A percentile compares a stretch with the other conserved stretches of the same genome.
Evolutionary conservation across 73 alveolate species (phyloP).

Genomic region (Strombidium stylifer): DNA sequence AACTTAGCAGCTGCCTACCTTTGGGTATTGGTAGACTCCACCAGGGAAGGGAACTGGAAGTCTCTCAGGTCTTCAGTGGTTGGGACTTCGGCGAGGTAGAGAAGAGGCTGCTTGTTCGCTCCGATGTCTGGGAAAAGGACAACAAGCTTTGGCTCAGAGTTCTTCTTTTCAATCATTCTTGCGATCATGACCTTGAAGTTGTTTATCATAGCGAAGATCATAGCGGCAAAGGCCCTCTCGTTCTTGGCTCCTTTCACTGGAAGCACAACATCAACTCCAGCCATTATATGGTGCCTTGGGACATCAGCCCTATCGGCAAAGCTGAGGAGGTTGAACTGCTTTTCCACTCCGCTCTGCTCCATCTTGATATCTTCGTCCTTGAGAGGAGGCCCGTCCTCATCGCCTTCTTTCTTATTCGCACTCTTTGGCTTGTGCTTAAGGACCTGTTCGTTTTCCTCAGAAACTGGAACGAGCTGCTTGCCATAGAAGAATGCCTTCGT

Average conservation of each 20-base stretch:
- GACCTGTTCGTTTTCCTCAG: slow-evolving; percentile 73
- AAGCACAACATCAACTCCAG: slow-evolving; percentile 89
- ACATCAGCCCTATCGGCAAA: slow-evolving; percentile 74
- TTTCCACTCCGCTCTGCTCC: slow-evolving; percentile 4
- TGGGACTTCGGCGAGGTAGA: slow-evolving; percentile 81
- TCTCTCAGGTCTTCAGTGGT: slow-evolving; percentile 95
- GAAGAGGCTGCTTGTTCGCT: slow-evolving; percentile 76
- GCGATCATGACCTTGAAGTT: slow-evolving; percentile 84
- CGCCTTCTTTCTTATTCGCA: slow-evolving; percentile 4
- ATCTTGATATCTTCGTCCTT: slow-evolving; percentile 3
- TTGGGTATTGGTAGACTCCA: slow-evolving; percentile 71
- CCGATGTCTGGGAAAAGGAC: slow-evolving; percentile 87
- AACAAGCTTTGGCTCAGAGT: slow-evolving; percentile 82
- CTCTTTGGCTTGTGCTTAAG: slow-evolving; percentile 62
- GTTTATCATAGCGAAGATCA: slow-evolving; percentile 82
- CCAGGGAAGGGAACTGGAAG: slow-evolving; percentile 84
- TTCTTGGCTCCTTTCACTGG: slow-evolving; percentile 79
- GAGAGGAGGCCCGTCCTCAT: neutral
- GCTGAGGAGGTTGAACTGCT: slow-evolving; percentile 86
- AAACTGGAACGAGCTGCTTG: slow-evolving; percentile 86
- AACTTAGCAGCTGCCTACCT: slow-evolving; percentile 76
- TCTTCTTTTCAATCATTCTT: slow-evolving; percentile 77
- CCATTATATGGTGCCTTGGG: slow-evolving; percentile 85
- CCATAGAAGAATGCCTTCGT: slow-evolving; percentile 93
- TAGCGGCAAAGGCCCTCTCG: slow-evolving; percentile 83